phyloP scores from a whole-genome alignment of 2,329 filamentous ascomycete genomes.

The Rhytidhysteron rufulum region DNA sequence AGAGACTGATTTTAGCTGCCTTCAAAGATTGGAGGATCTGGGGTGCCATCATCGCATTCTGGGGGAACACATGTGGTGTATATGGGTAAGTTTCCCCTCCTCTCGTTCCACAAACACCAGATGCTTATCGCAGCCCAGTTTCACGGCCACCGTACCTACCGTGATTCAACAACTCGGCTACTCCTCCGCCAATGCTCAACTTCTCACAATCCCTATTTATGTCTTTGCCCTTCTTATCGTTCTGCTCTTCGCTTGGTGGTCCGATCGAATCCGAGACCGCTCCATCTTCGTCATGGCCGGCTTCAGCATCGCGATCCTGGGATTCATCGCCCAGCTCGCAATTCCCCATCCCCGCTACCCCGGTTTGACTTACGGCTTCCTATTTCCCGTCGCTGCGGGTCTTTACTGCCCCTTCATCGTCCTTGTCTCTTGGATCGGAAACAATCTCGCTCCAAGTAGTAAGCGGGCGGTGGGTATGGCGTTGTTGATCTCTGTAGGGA shows the following conservation, averaged over 20 bases:
- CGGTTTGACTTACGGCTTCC: conserved; percentile 44
- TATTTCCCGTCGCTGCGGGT: conserved; percentile 33
- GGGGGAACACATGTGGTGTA: conserved; percentile 35
- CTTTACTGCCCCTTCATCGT: conserved; percentile 35
- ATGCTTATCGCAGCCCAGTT: conserved; percentile 28
- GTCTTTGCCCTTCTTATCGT: conserved; percentile 40
- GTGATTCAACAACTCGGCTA: conserved; percentile 42
- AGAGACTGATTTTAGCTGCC: conserved; percentile 47
- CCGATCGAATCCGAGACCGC: conserved; percentile 50
- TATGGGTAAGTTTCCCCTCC: conserved; percentile 23
- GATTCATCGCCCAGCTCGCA: conserved; percentile 54
- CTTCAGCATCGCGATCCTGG: conserved; percentile 48
- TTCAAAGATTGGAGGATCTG: conserved; percentile 39
- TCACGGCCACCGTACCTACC: conserved; percentile 38
- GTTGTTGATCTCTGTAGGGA: conserved; percentile 34
- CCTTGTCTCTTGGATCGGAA: conserved; percentile 32
- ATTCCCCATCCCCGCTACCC: conserved; percentile 40
- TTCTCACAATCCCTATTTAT: conserved; percentile 41
- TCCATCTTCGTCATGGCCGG: conserved; percentile 54
- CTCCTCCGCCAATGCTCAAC: conserved; percentile 37
- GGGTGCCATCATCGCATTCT: conserved; percentile 34
- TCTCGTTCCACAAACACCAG: conserved; percentile 32
- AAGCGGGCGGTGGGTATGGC: not conserved
- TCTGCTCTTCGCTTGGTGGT: conserved; percentile 43
- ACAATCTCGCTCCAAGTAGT: conserved; percentile 3